A percentile compares a stretch with the other conserved stretches of the same genome.
These are phyloP conservation scores for Canna indica DNA, from an alignment of 176 grass and related monocot genomes.

Conservation along the genomic window DNA sequence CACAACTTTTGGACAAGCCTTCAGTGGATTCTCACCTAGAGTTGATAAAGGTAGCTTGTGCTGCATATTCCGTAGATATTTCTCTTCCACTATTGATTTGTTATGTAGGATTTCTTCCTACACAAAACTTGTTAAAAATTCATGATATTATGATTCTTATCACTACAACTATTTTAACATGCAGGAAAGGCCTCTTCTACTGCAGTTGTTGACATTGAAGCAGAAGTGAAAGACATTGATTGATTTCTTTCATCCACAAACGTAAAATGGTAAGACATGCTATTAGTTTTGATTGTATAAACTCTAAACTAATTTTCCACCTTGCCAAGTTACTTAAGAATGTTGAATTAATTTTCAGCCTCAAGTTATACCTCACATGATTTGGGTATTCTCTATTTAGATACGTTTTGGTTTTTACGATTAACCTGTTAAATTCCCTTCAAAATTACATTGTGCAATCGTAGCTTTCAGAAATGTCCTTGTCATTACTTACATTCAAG, in stretches of 20 bases:
- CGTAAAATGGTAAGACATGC: background rate
- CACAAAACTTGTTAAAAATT: background rate
- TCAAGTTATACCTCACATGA: too few species aligned
- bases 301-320: background rate
- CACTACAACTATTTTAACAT: background rate
- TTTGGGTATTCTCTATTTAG: too few species aligned
- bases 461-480: too few species aligned
- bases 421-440: too few species aligned
- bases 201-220: conserved; percentile 53
- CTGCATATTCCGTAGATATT: background rate
- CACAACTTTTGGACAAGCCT: conserved; percentile 23
- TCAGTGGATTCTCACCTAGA: conserved; percentile 33
- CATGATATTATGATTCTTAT: background rate
- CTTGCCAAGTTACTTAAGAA: background rate
- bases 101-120: background rate
- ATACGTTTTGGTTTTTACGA: too few species aligned
- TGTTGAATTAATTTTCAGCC: background rate
- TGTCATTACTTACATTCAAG: too few species aligned
- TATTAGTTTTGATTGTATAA: background rate
- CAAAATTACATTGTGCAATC: too few species aligned
- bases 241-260: conserved; percentile 19
- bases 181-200: conserved; percentile 33
- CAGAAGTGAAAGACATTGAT: conserved; percentile 60
- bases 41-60: conserved; percentile 25
- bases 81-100: background rate